Percentiles rank a stretch among this genome's conserved stretches.
Conservation (phyloP, 192 early-diverging fungal species). For the Gorgonomyces haynaldii region DNA sequence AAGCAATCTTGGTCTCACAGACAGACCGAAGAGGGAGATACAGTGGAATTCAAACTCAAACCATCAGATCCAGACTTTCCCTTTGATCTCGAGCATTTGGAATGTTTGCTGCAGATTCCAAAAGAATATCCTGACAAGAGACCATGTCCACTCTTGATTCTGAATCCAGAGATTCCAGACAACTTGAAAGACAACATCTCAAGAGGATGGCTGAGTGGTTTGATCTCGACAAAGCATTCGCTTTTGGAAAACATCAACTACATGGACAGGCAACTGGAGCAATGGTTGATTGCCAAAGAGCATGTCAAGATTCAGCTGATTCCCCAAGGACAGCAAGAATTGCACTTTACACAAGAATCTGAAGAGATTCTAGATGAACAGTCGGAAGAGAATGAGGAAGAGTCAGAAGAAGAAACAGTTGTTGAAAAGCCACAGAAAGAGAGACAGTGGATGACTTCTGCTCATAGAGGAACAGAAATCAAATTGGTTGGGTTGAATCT, state of each 20-base stretch:
- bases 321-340: conserved; percentile 9
- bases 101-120: conserved; percentile 51
- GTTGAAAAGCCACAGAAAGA: conserved; percentile 18
- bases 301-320: conserved; percentile 4
- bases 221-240: not conserved
- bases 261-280: conserved; percentile 50
- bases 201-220: conserved; percentile 31
- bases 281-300: conserved; percentile 17
- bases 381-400: conserved; percentile 6
- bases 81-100: conserved; percentile 54
- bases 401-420: conserved; percentile 15
- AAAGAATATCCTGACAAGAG: conserved; percentile 30
- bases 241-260: conserved; percentile 34
- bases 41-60: not conserved
- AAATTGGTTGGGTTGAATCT: conserved; percentile 49
- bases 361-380: not conserved
- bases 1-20: too few species aligned
- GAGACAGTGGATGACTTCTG: conserved; percentile 4
- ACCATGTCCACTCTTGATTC: conserved; percentile 21
- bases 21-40: too few species aligned
- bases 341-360: conserved; percentile 3
- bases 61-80: conserved; percentile 66
- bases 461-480: conserved; percentile 61
- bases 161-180: conserved; percentile 37
- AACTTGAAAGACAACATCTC: not conserved